Percentiles rank a stretch among this genome's conserved stretches.
phyloP scores from a whole-genome alignment of 148 eudicot genomes.

The Salicornia ramosissima region DNA sequence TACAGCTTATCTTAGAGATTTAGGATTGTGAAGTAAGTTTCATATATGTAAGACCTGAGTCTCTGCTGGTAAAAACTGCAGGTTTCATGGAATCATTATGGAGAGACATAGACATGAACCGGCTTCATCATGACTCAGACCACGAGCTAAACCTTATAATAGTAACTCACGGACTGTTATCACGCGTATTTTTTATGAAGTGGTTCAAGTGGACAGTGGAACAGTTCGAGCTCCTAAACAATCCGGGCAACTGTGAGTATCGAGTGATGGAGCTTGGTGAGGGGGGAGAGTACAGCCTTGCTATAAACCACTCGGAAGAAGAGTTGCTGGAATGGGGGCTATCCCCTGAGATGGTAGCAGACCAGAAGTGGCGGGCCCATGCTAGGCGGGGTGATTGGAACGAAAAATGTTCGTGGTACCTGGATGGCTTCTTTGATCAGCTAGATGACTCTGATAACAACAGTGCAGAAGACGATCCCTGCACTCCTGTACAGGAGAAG shows the following conservation, averaged over 20 bases:
- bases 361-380: constrained; percentile 61
- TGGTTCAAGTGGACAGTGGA: constrained; percentile 97
- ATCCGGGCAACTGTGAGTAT: constrained; percentile 60
- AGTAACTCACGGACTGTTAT: constrained; percentile 72
- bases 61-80: constrained; percentile 49
- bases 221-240: constrained; percentile 67
- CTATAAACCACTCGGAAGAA: constrained; percentile 63
- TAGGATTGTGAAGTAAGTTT: no score
- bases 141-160: constrained; percentile 72
- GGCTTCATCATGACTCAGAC: constrained; percentile 47
- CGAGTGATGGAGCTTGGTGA: constrained; percentile 67
- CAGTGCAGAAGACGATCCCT: constrained; percentile 26
- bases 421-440: constrained; percentile 65
- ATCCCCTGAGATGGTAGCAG: constrained; percentile 77
- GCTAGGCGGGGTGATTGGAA: constrained; percentile 54
- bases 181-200: constrained; percentile 75
- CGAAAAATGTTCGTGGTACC: constrained; percentile 68
- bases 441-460: constrained; percentile 41
- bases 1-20: no score
- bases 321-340: constrained; percentile 79
- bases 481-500: constrained; percentile 5
- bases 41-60: no score
- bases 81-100: constrained; percentile 91
- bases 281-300: constrained; percentile 81
- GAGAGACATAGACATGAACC: constrained; percentile 92